Base-by-base conservation (phyloP, 2,329 filamentous ascomycete genomes). In the Zymoseptoria tritici region DNA sequence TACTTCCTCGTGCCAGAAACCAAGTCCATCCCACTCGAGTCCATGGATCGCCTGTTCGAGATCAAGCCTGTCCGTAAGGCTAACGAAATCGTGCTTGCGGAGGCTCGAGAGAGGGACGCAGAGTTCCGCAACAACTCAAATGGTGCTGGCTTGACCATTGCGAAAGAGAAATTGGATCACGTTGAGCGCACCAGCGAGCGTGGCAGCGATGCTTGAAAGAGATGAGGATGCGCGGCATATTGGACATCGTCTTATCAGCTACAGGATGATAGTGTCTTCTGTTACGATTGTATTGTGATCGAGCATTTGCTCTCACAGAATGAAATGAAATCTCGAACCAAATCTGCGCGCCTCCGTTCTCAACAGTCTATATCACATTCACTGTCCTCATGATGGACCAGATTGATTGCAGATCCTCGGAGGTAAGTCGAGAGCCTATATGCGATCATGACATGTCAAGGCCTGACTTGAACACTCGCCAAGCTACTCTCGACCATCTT, bases 11-110 rank as follows among this genome's bases (percentile, higher is more conserved):
- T 62, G 67, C 78, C 46, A 9, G 70, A 72, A 73, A 80, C 70
- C 49, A 80, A 80, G 68, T 67, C 68, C 7, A 72, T 79, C 21
- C 77, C 77, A 2, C 72, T 80, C 3, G 78, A 80, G 61, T 67
- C 69, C 51, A 79, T 80, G 75, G 77, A 80, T 58, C 70, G 77
- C 42, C 68, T 80, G 5, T 79, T 79, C 64, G 73, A 77, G 46
- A 72, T 76, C 61, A 75, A 73, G 69, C 78, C 78, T 2, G 68
- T 75, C 3, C 57, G 69, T 55, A 76, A 71, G 57, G 77, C 78
- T 4, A 74, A 80, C 62, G 67, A 67, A 31, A 66, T 70, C 19
- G 65, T 79, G 62, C 68, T 79, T 55, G 67, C 66, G 4, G 74
- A 77, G 57, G 67, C 78, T 46, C 68, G 63, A 46, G 63, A 70